These are phyloP conservation scores for Fusarium ramigenum DNA, from an alignment of 2,329 filamentous ascomycete species.

Conservation along the genomic window DNA sequence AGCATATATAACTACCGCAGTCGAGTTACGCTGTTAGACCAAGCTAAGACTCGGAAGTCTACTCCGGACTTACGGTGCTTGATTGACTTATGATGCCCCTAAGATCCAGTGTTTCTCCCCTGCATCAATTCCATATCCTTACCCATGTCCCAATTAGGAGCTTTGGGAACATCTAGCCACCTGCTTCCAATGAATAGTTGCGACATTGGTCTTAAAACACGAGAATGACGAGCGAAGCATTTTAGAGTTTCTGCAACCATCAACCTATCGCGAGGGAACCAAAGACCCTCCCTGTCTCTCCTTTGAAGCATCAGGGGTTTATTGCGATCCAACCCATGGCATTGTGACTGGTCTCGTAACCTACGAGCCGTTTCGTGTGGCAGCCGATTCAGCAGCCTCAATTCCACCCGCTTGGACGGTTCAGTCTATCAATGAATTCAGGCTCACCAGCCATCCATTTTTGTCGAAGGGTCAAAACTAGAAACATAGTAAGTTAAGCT, in stretches of 20 bases:
- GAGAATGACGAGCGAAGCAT: constrained; percentile 19
- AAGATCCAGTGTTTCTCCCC: constrained; percentile 22
- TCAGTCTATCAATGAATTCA: constrained; percentile 12
- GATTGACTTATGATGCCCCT: neutral
- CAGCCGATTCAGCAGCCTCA: constrained; percentile 33
- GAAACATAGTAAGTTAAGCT: neutral
- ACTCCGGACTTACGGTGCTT: neutral
- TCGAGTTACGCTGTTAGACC: neutral
- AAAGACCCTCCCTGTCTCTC: neutral
- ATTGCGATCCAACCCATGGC: constrained; percentile 30
- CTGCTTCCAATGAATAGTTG: constrained; percentile 30
- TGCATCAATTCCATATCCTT: constrained; percentile 13
- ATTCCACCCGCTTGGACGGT: constrained; percentile 24
- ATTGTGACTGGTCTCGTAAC: constrained; percentile 19
- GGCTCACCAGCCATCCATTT: neutral
- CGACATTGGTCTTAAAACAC: constrained; percentile 27
- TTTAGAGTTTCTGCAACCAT: neutral
- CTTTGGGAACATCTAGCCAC: neutral
- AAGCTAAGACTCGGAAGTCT: neutral
- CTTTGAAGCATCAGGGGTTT: constrained; percentile 21
- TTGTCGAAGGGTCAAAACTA: neutral
- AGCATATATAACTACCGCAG: neutral
- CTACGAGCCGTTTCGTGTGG: constrained; percentile 36
- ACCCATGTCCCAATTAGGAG: neutral
- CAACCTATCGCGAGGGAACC: neutral